Conservation (phyloP, 202 grass and related monocot species). For the Hordeum pubiflorum region DNA sequence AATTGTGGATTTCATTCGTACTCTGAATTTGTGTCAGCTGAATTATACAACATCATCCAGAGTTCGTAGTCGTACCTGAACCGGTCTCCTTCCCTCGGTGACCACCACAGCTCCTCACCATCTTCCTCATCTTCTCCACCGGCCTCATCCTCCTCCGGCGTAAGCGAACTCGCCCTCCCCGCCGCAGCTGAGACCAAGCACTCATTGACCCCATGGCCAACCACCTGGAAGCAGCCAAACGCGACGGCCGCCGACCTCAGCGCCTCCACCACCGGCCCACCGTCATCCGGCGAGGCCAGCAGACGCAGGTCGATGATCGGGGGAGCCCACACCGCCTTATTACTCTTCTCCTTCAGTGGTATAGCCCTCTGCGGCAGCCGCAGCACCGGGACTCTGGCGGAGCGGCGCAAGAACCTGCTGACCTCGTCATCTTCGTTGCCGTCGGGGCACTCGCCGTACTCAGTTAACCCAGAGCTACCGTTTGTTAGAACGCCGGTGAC, state of each 20-base stretch:
- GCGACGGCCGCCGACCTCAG: conserved; percentile 32
- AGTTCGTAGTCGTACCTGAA: conserved; percentile 23
- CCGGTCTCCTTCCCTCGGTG: neutral
- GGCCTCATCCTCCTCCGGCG: neutral
- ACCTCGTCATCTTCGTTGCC: conserved; percentile 37
- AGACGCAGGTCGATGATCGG: conserved; percentile 33
- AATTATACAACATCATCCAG: neutral
- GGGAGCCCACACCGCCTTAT: conserved; percentile 8
- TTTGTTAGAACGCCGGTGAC: conserved; percentile 36
- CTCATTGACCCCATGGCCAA: conserved; percentile 31
- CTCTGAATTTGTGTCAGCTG: neutral
- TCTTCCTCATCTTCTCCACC: neutral
- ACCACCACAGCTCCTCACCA: conserved; percentile 39
- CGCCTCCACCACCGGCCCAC: neutral
- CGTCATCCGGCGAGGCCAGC: neutral
- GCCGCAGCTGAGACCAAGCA: conserved; percentile 10
- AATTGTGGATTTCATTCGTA: neutral
- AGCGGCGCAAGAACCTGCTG: conserved; percentile 35
- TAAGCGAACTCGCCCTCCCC: neutral
- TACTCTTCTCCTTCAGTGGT: neutral
- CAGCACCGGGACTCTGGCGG: conserved; percentile 37
- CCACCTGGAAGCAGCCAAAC: conserved; percentile 46
- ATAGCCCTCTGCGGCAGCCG: conserved; percentile 33
- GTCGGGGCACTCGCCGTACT: conserved; percentile 16
- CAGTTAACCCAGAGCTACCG: conserved; percentile 28